Base-by-base conservation (phyloP, 352 stramenopile genomes). In the Pythium coloratum region DNA sequence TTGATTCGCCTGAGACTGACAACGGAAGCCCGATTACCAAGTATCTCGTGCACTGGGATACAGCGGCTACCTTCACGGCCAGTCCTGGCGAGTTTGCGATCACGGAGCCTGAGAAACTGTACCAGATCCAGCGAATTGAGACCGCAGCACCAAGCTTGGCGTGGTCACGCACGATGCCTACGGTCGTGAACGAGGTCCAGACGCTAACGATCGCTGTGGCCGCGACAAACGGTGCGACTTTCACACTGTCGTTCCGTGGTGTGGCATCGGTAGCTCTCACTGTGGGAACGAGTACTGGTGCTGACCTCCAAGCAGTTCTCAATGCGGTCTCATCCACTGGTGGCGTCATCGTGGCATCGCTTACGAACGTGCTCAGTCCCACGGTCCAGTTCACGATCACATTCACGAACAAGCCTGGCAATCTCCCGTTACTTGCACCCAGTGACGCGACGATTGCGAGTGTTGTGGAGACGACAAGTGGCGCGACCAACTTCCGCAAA, bases 11-110 rank as follows among this genome's bases (percentile, higher is more conserved):
- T 2, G 55, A 59, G 60, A 83, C 69, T 0, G 82, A 94, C 68
- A 86, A 86, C 46, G 86, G 86, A 26, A 85, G 70, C 60, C 82
- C 83, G 2, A 88, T 92, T 44, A 78, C 73, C 3, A 88, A 82
- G 47, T 91, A 91, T 50, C 69, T 77, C 20, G 78, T 92, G 4
- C 75, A 77, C 0, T 94, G 86, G 86, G 86, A 91, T 69, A 89
- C 80, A 2, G 79, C 77, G 0, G 74, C 62, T 14, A 66, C 66
- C 2, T 94, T 92, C 64, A 80, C 64, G 13, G 68, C 80, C 4
- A 82, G 62, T n/a, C 82, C 86, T 0, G 63, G 58, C 1, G 74
- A 89, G 36, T 68, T 81, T 18, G 77, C 76, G 13, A 76, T 91
- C 55, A 64, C 78, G 0, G 84, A 94, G 8, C 69, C 78, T 1